Evolutionary conservation across 2,329 filamentous ascomycete genomes (phyloP).

Genomic region (Lomentospora prolificans): DNA sequence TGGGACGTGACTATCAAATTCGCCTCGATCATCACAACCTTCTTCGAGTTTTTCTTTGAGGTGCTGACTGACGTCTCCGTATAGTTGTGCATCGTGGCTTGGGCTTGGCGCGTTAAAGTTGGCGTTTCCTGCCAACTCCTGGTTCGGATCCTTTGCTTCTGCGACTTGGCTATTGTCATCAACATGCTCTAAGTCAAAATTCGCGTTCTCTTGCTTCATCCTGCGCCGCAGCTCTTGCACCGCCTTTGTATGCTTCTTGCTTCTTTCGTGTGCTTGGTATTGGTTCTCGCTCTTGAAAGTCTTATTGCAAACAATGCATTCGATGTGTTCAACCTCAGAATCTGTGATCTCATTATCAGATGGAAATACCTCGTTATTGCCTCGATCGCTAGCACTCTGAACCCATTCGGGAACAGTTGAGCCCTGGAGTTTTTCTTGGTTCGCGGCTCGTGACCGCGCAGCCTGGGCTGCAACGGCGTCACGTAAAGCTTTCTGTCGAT

Average conservation of each 20-base stretch:
- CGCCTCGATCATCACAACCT: too few relatives aligned
- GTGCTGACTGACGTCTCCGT: too few relatives aligned
- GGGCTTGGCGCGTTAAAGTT: too few relatives aligned
- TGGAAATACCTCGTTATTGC: conserved; percentile 51
- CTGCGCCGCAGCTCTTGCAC: conserved; percentile 69
- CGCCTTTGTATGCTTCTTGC: conserved; percentile 90
- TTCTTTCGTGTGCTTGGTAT: conserved; percentile 83
- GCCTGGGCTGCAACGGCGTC: conserved; percentile 77
- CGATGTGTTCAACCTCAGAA: conserved; percentile 49
- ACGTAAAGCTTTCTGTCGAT: conserved; percentile 68
- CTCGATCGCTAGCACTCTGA: conserved; percentile 42
- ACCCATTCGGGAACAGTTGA: conserved; percentile 68
- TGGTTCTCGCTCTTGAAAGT: conserved; percentile 87
- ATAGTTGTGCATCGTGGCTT: too few relatives aligned
- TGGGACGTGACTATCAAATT: too few relatives aligned
- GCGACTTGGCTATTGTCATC: not conserved
- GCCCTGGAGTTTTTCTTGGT: conserved; percentile 61
- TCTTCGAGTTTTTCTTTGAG: too few relatives aligned
- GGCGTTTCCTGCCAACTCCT: too few relatives aligned
- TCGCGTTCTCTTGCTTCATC: conserved; percentile 71
- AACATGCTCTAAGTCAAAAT: conserved; percentile 37
- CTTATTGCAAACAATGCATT: conserved; percentile 70
- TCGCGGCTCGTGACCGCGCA: conserved; percentile 68
- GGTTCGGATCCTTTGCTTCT: not conserved
- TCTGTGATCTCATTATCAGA: conserved; percentile 43